Evolutionary conservation across 2,329 filamentous ascomycete genomes (phyloP).

Genomic region (Cladosporium sp.): DNA sequence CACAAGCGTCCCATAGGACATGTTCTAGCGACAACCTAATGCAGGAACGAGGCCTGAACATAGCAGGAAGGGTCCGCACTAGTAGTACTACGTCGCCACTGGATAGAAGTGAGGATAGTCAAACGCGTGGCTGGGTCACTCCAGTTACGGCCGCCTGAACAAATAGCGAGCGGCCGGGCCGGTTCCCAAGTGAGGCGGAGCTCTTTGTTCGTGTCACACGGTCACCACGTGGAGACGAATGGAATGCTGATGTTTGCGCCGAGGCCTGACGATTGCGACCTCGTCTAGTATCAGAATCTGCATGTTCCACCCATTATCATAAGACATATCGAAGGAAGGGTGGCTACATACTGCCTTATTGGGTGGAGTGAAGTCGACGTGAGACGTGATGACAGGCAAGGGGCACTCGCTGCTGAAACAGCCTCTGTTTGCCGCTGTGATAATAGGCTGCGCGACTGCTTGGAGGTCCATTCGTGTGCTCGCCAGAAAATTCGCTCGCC

Average conservation of each 20-base stretch:
- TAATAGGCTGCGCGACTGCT: not conserved
- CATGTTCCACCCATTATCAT: constrained; percentile 4
- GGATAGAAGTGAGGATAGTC: not conserved
- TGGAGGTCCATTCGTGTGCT: not conserved
- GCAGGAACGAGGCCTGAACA: constrained; percentile 13
- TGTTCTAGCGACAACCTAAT: constrained; percentile 2
- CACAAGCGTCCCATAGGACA: constrained; percentile 8
- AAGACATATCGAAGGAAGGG: not conserved
- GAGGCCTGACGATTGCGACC: not conserved
- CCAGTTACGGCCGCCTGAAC: not conserved
- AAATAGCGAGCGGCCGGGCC: constrained; percentile 2
- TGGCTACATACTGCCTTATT: constrained; percentile 2
- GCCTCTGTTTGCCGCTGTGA: not conserved
- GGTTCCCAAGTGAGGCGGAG: constrained; percentile 11
- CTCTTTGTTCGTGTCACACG: constrained; percentile 19
- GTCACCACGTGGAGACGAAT: constrained; percentile 11
- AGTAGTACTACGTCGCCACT: constrained; percentile 3
- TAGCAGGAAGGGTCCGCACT: constrained; percentile 8
- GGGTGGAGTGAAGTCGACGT: constrained; percentile 17
- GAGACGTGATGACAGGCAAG: constrained; percentile 12
- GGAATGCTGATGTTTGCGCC: constrained; percentile 15
- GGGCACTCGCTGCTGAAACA: not conserved
- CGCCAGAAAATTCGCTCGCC: not conserved
- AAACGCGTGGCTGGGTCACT: constrained; percentile 1
- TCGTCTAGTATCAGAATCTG: constrained; percentile 15